Evolutionary conservation across 2,329 filamentous ascomycete genomes (phyloP).

Genomic region (Albophoma yamanashiensis): DNA sequence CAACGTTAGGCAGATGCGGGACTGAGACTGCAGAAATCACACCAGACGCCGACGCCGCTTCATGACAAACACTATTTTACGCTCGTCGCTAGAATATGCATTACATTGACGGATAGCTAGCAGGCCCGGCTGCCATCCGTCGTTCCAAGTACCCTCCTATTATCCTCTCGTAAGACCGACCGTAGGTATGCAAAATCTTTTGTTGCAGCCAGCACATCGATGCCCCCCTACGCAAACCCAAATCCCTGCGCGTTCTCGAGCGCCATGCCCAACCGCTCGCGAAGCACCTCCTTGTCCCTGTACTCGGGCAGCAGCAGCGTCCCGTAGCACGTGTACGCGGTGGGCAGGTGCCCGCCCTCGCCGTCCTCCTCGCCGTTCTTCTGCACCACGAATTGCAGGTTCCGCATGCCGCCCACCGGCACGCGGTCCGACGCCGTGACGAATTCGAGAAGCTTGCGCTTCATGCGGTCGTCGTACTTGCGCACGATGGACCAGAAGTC

Average conservation of each 20-base stretch:
- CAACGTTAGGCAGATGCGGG: conserved; percentile 83
- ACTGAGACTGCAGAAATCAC: conserved; percentile 18
- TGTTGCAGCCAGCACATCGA: neutral
- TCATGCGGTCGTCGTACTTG: conserved; percentile 55
- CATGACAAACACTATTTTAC: neutral
- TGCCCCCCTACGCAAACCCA: conserved; percentile 53
- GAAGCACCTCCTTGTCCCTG: conserved; percentile 55
- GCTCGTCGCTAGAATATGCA: neutral
- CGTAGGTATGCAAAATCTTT: neutral
- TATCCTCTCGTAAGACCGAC: neutral
- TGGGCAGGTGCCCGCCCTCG: conserved; percentile 55
- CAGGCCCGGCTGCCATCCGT: neutral
- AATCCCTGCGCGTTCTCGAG: conserved; percentile 84
- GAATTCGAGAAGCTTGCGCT: conserved; percentile 74
- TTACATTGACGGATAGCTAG: neutral
- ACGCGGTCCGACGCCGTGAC: conserved; percentile 89
- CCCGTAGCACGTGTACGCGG: conserved; percentile 88
- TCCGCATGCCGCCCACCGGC: conserved; percentile 74
- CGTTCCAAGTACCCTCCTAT: neutral
- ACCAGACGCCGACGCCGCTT: neutral
- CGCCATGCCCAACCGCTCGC: conserved; percentile 70
- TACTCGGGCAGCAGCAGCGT: conserved; percentile 82
- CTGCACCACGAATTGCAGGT: conserved; percentile 75
- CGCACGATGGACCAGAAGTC: conserved; percentile 81
- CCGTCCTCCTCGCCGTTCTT: conserved; percentile 56